Evolutionary conservation across 1,284 basidiomycete species (phyloP).

Genomic region (Apiotrichum gracile): DNA sequence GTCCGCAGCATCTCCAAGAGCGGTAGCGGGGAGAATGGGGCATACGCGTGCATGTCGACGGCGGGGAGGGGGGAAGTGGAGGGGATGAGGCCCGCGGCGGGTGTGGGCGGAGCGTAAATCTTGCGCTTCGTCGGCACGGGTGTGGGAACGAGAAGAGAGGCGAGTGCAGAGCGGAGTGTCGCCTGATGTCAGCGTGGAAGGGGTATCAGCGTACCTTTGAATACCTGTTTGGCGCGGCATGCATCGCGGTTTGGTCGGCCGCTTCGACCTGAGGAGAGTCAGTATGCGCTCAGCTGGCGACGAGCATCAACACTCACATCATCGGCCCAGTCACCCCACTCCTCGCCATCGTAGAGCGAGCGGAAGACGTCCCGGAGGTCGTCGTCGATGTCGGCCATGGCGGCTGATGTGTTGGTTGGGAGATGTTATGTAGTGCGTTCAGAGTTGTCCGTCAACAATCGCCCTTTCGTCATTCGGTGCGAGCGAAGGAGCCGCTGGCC

Average conservation of each 20-base stretch:
- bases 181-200: neutral
- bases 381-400: neutral
- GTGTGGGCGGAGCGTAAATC: neutral
- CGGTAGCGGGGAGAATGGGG: slow-evolving; percentile 32
- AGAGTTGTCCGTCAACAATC: neutral
- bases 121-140: neutral
- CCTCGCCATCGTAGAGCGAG: slow-evolving; percentile 10
- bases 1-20: slow-evolving; percentile 33
- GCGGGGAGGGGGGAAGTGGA: slow-evolving; percentile 25
- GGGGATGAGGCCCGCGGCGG: slow-evolving; percentile 8
- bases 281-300: neutral
- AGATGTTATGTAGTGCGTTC: neutral
- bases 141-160: neutral
- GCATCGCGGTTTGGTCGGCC: neutral
- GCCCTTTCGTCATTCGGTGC: neutral
- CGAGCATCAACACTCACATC: neutral
- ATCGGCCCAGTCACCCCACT: slow-evolving; percentile 3
- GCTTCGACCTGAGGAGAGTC: neutral
- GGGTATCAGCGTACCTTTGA: neutral
- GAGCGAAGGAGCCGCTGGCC: neutral
- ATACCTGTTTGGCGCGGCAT: neutral
- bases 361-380: slow-evolving; percentile 16
- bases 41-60: slow-evolving; percentile 11
- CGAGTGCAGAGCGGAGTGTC: slow-evolving; percentile 2
- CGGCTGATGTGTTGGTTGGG: neutral